These are phyloP conservation scores for Toxicodendron radicans DNA, from an alignment of 345 rosid species.

Conservation along the genomic window DNA sequence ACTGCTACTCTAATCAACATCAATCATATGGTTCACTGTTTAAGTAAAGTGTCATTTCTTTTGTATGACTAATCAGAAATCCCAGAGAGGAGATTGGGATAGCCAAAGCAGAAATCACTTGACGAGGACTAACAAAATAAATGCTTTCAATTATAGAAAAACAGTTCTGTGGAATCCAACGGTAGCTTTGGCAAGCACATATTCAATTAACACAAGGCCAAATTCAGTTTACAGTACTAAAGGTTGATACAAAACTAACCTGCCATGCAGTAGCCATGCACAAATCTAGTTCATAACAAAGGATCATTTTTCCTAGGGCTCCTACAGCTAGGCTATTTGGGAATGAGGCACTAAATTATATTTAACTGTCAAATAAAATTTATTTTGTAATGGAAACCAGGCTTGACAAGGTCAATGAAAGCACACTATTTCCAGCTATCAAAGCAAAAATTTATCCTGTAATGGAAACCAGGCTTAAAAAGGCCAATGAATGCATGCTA, in stretches of 20 bases:
- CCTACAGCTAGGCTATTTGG: neutral
- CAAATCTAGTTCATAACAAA: neutral
- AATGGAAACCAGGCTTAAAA: neutral
- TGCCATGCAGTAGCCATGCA: neutral
- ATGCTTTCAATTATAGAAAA: too few relatives aligned
- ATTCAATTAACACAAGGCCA: neutral
- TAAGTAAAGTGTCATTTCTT: neutral
- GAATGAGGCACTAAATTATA: neutral
- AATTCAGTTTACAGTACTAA: neutral
- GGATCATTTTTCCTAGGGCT: neutral
- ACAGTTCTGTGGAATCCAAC: too few relatives aligned
- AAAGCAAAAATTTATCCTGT: too few relatives aligned
- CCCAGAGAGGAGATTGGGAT: too few relatives aligned
- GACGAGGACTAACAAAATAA: too few relatives aligned
- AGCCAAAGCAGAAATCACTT: too few relatives aligned
- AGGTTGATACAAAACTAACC: neutral
- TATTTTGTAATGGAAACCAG: too few relatives aligned
- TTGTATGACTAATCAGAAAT: too few relatives aligned
- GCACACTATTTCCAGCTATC: too few relatives aligned
- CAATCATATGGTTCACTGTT: neutral
- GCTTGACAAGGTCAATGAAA: too few relatives aligned
- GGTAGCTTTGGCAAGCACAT: too few relatives aligned
- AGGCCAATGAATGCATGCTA: neutral
- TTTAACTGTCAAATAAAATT: neutral
- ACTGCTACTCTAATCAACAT: too few relatives aligned